Evolutionary conservation across 2,329 filamentous ascomycete species (phyloP).

Genomic region (Epichloe gansuensis): DNA sequence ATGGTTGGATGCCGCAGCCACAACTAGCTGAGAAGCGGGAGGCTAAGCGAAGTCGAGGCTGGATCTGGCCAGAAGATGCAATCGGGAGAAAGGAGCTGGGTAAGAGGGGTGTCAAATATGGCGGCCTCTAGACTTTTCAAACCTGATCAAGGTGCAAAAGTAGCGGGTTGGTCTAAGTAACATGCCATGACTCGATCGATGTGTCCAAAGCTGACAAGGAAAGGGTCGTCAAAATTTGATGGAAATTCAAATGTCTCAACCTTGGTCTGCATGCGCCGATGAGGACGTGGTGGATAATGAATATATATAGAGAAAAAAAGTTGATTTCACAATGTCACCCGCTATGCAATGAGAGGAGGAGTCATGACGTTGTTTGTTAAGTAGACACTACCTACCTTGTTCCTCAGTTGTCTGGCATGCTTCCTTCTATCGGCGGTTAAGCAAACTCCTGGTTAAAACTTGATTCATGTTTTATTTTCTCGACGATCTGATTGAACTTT

Average conservation of each 20-base stretch:
- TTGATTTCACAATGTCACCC: background rate
- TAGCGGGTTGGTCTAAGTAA: background rate
- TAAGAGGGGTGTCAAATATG: slow-evolving; percentile 50
- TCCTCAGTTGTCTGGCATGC: too few species aligned
- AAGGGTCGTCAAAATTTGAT: background rate
- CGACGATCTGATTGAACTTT: slow-evolving; percentile 27
- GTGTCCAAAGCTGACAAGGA: background rate
- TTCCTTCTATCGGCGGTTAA: too few species aligned
- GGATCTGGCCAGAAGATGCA: slow-evolving; percentile 65
- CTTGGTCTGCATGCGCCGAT: too few species aligned
- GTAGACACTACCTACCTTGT: too few species aligned
- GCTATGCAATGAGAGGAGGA: background rate
- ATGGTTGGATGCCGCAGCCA: slow-evolving; percentile 64
- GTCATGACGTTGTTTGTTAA: too few species aligned
- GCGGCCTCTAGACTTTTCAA: slow-evolving; percentile 14
- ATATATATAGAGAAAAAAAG: background rate
- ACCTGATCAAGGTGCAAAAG: background rate
- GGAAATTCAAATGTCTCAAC: background rate
- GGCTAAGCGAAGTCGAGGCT: slow-evolving; percentile 60
- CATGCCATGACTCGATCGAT: background rate
- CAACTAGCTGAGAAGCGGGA: slow-evolving; percentile 65
- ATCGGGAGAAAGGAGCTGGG: slow-evolving; percentile 61
- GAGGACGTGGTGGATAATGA: too few species aligned
- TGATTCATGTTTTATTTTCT: too few species aligned
- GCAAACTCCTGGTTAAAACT: too few species aligned